phyloP scores from a whole-genome alignment of 768 basidiomycete genomes.

The Amylocystis lapponica region DNA sequence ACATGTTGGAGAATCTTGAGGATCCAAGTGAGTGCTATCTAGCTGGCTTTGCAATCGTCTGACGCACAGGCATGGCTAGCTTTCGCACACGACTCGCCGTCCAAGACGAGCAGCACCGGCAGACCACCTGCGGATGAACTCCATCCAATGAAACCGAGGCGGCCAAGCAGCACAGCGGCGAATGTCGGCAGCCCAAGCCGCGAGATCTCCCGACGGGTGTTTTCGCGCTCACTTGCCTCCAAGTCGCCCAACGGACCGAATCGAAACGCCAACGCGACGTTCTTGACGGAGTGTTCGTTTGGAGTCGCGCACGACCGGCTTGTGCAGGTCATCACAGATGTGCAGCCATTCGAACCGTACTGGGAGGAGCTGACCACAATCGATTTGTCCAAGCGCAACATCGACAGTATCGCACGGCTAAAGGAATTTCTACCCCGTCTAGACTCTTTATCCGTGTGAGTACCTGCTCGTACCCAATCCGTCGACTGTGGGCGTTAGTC shows the following conservation, averaged over 20 bases:
- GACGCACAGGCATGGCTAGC: too few species aligned
- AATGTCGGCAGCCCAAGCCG: conserved; percentile 7
- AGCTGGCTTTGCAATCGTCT: neutral
- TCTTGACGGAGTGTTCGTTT: conserved; percentile 95
- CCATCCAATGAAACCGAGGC: conserved; percentile 39
- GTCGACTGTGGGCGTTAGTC: neutral
- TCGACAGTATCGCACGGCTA: conserved; percentile 77
- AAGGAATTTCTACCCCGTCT: conserved; percentile 89
- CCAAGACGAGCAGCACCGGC: conserved; percentile 44
- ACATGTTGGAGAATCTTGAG: conserved; percentile 72
- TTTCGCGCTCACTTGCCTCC: conserved; percentile 22
- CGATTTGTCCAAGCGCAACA: conserved; percentile 64
- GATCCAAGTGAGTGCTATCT: conserved; percentile 49
- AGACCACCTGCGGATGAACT: conserved; percentile 39
- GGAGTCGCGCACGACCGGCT: conserved; percentile 88
- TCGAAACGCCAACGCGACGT: conserved; percentile 46
- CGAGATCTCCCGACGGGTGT: conserved; percentile 24
- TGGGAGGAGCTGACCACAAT: conserved; percentile 81
- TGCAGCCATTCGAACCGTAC: conserved; percentile 89
- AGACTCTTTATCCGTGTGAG: conserved; percentile 72
- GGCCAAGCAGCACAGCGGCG: conserved; percentile 18
- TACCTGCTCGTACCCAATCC: conserved; percentile 17
- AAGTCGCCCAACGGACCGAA: conserved; percentile 5
- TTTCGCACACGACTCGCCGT: conserved; percentile 43
- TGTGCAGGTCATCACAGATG: conserved; percentile 89